phyloP scores from a whole-genome alignment of 2,329 filamentous ascomycete species.

The Aotearoamyces nothofagi region DNA sequence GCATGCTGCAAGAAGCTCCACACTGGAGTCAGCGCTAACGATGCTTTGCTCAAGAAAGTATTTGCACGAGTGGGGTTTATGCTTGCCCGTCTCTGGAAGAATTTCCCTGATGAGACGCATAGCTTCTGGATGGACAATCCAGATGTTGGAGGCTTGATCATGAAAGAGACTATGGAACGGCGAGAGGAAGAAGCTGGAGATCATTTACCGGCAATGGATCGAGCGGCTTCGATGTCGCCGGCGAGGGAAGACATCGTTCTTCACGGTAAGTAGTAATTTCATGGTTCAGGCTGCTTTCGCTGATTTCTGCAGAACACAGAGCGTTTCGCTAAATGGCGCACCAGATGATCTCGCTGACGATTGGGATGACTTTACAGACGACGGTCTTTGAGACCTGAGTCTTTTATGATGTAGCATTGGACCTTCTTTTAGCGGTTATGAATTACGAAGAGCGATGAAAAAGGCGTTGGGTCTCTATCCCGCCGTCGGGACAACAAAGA shows the following conservation, averaged over 20 bases:
- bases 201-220: conserved; percentile 30
- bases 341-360: neutral
- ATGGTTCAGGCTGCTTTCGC: conserved; percentile 7
- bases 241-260: conserved; percentile 4
- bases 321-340: neutral
- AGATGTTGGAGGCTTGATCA: conserved; percentile 29
- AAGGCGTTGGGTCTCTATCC: too few relatives aligned
- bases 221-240: conserved; percentile 3
- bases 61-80: conserved; percentile 33
- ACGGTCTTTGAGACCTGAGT: neutral
- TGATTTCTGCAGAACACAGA: conserved; percentile 2
- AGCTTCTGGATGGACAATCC: conserved; percentile 28
- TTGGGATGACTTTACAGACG: neutral
- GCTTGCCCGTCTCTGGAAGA: conserved; percentile 28
- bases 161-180: conserved; percentile 29
- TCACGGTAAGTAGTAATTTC: conserved; percentile 1
- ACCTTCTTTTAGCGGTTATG: neutral
- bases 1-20: conserved; percentile 27
- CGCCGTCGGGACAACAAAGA: too few relatives aligned
- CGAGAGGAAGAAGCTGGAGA: conserved; percentile 24
- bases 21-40: conserved; percentile 26
- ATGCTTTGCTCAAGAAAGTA: conserved; percentile 30
- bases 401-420: neutral
- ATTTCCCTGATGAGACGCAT: conserved; percentile 23
- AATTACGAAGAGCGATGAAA: neutral